Percentiles rank a stretch among this genome's conserved stretches.
Evolutionary conservation across 176 grass and related monocot species (phyloP).

Genomic region (Urochloa ruziziensis): DNA sequence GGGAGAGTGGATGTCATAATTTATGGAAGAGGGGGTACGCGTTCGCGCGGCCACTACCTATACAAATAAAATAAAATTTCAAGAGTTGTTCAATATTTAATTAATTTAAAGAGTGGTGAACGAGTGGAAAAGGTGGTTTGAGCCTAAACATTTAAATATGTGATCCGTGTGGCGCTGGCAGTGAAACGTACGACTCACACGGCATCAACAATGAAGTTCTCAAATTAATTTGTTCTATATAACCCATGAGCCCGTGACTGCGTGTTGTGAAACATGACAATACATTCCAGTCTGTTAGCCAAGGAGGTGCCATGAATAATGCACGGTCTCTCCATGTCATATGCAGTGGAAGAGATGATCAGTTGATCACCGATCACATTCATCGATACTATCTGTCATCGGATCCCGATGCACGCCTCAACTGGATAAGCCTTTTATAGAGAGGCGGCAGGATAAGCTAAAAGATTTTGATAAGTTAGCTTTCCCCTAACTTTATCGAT

Average conservation of each 20-base stretch:
- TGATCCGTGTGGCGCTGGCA: no score
- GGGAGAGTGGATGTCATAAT: conserved; percentile 60
- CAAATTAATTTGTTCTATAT: no score
- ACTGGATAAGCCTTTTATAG: not conserved
- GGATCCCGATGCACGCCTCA: not conserved
- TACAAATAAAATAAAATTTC: not conserved
- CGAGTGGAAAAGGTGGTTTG: no score
- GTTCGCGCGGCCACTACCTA: conserved; percentile 33
- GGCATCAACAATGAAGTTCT: no score
- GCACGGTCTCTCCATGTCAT: not conserved
- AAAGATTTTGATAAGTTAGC: not conserved
- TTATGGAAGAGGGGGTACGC: conserved; percentile 44
- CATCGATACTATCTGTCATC: not conserved
- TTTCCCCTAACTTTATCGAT: no score
- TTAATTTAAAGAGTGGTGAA: no score
- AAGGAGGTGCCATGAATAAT: no score
- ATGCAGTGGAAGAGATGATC: not conserved
- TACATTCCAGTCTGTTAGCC: no score
- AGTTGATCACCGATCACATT: no score
- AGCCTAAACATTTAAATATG: no score
- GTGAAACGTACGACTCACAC: no score
- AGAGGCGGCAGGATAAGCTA: not conserved
- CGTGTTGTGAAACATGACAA: not conserved
- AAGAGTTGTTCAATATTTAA: not conserved
- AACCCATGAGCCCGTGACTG: no score